Percentiles rank a stretch among this genome's conserved stretches.
Evolutionary conservation across 306 rosid species (phyloP).

Genomic region (Sechiopsis laciniata): DNA sequence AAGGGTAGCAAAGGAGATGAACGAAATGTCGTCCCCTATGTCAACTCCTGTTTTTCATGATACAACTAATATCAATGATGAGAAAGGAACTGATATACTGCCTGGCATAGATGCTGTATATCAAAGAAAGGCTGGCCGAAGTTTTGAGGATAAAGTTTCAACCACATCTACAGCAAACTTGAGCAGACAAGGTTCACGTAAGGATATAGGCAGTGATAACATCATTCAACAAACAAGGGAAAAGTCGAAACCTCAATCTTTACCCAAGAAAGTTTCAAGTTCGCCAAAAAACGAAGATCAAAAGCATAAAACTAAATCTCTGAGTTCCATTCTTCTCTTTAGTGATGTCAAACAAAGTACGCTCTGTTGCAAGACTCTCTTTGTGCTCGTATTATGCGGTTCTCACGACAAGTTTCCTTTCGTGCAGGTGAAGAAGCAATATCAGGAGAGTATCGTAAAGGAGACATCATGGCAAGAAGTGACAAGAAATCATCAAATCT

Average conservation of each 20-base stretch:
- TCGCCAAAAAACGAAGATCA: conserved; percentile 24
- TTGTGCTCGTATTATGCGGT: neutral
- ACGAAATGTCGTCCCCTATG: conserved; percentile 26
- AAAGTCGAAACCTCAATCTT: conserved; percentile 32
- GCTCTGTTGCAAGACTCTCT: conserved; percentile 17
- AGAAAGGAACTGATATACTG: conserved; percentile 32
- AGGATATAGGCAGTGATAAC: conserved; percentile 24
- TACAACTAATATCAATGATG: conserved; percentile 20
- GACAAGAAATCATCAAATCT: conserved; percentile 32
- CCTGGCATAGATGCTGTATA: conserved; percentile 22
- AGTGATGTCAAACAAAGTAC: conserved; percentile 43
- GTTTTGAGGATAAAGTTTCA: conserved; percentile 26
- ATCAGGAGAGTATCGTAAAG: conserved; percentile 20
- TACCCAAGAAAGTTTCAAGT: conserved; percentile 18
- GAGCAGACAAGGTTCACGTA: conserved; percentile 27
- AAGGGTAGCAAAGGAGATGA: conserved; percentile 26
- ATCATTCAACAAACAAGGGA: conserved; percentile 18
- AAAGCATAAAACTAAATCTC: conserved; percentile 35
- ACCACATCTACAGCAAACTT: conserved; percentile 27
- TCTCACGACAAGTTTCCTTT: conserved; percentile 18
- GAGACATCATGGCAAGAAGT: conserved; percentile 35
- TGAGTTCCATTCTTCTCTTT: conserved; percentile 32
- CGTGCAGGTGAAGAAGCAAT: conserved; percentile 35
- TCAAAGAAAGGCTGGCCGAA: conserved; percentile 25
- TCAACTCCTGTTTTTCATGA: conserved; percentile 21